Evolutionary conservation across 352 stramenopile species (phyloP).

Genomic region (Pythium dissimile): DNA sequence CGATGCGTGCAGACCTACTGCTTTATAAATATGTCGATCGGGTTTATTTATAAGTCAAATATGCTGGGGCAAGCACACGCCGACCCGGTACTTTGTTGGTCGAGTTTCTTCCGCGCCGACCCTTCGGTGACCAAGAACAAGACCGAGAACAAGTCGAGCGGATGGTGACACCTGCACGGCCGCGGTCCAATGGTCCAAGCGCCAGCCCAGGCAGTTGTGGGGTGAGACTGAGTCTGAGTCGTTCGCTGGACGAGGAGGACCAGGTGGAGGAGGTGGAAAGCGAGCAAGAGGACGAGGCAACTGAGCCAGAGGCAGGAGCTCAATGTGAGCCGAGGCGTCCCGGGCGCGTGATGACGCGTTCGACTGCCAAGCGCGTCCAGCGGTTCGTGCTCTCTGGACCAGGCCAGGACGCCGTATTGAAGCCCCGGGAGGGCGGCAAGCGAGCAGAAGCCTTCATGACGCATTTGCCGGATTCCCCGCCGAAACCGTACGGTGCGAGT

Average conservation of each 20-base stretch:
- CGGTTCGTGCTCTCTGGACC: conserved; percentile 15
- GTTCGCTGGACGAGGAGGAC: neutral
- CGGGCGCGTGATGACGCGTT: neutral
- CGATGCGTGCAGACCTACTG: neutral
- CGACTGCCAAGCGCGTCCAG: conserved; percentile 1
- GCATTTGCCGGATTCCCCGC: conserved; percentile 52
- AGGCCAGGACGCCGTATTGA: neutral
- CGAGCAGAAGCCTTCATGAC: conserved; percentile 35
- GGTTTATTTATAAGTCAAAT: neutral
- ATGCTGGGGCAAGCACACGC: neutral
- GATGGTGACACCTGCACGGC: neutral
- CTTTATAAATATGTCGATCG: too few species aligned
- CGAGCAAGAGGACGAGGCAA: neutral
- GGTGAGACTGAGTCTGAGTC: neutral
- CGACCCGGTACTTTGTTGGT: too few species aligned
- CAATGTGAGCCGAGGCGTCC: conserved; percentile 5
- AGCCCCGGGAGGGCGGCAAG: neutral
- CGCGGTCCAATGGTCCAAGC: neutral
- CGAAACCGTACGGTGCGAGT: neutral
- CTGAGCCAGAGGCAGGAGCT: neutral
- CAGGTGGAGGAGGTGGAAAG: neutral
- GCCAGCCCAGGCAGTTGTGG: neutral
- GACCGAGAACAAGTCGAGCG: too few species aligned
- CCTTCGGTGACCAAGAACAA: neutral
- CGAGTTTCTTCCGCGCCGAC: conserved; percentile 16